Conservation (phyloP, 2,329 filamentous ascomycete species). For the Beauveria scarabaeidicola region DNA sequence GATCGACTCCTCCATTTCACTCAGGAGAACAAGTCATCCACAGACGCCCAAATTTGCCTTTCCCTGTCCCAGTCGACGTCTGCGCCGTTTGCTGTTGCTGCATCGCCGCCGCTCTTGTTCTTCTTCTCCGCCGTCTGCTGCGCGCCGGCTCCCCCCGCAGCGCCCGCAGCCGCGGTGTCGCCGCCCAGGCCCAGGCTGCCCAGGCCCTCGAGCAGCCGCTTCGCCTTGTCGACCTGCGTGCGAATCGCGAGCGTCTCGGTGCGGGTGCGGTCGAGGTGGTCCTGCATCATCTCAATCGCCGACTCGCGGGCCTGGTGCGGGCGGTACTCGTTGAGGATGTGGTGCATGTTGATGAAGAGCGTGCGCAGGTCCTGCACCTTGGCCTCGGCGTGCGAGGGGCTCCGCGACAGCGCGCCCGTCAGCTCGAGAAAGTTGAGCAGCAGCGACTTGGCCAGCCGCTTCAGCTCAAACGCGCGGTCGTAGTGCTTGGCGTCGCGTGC, state of each 20-base stretch:
- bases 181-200: constrained; percentile 36
- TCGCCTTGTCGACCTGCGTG: constrained; percentile 62
- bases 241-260: constrained; percentile 64
- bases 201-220: constrained; percentile 62
- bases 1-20: neutral
- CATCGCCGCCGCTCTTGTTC: too few relatives aligned
- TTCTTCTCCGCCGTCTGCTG: constrained; percentile 14
- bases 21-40: constrained; percentile 33
- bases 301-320: constrained; percentile 89
- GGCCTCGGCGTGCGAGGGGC: constrained; percentile 44
- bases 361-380: constrained; percentile 75
- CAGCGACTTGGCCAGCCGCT: constrained; percentile 73
- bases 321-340: constrained; percentile 87
- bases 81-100: constrained; percentile 4
- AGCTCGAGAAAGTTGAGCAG: constrained; percentile 86
- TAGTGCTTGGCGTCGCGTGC: constrained; percentile 47
- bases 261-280: constrained; percentile 63
- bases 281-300: constrained; percentile 79
- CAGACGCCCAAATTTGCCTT: constrained; percentile 32
- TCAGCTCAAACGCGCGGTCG: constrained; percentile 60
- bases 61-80: constrained; percentile 14
- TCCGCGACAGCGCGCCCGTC: constrained; percentile 39
- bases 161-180: constrained; percentile 13
- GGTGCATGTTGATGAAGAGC: constrained; percentile 84
- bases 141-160: neutral